Conservation (phyloP, 768 basidiomycete species). For the Sutorius australiensis region DNA sequence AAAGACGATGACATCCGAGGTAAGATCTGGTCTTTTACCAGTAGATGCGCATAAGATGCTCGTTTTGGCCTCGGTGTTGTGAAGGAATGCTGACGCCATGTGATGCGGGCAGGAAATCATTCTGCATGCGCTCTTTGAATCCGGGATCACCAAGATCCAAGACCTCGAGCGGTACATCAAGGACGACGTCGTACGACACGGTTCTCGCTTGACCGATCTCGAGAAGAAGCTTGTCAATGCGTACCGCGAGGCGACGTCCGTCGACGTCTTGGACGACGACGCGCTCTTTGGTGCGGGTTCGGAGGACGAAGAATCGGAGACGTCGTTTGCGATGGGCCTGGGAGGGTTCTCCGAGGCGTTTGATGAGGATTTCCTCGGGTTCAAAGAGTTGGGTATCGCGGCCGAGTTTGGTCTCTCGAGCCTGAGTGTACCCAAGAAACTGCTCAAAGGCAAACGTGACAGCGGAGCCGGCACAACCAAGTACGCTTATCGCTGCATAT, state of each 20-base stretch:
- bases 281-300: conserved; percentile 44
- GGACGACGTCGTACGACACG: conserved; percentile 85
- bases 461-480: conserved; percentile 37
- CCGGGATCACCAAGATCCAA: conserved; percentile 71
- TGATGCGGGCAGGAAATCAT: conserved; percentile 74
- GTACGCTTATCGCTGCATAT: conserved; percentile 38
- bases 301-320: conserved; percentile 61
- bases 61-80: background rate
- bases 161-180: conserved; percentile 84
- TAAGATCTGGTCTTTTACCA: conserved; percentile 31
- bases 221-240: conserved; percentile 84
- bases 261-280: conserved; percentile 48
- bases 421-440: conserved; percentile 70
- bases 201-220: conserved; percentile 67
- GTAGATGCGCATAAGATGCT: background rate
- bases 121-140: conserved; percentile 86
- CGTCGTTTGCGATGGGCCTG: conserved; percentile 66
- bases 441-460: conserved; percentile 65
- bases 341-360: conserved; percentile 80
- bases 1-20: conserved; percentile 80
- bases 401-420: conserved; percentile 76
- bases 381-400: conserved; percentile 84
- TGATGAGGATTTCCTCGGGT: conserved; percentile 91
- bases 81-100: conserved; percentile 5
- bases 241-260: conserved; percentile 65